Evolutionary conservation across 208 protist species (phyloP), one percentile per base, ranked within the genome.

Genomic region (Herpetomonas tarakana): DNA sequence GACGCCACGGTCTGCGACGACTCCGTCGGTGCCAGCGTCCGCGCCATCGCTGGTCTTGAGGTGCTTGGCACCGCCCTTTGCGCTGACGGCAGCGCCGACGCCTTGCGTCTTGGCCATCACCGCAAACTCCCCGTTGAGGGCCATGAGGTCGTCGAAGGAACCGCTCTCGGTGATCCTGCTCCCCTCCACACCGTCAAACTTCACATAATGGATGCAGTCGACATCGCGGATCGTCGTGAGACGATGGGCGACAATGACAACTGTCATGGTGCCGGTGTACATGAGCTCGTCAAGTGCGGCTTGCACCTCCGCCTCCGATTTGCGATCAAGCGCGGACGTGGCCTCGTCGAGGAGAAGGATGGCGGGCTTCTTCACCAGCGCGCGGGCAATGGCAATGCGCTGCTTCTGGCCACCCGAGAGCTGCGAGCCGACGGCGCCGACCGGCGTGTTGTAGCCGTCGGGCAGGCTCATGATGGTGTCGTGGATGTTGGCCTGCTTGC

Each of bases 371-470:
- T 81, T 81, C 29, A 97, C 67, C 4, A 97, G 52, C 25, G 82
- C 85, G 21, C 93, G 81, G 0, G 89, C 89, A 59, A 97, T 94
- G 44, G 89, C 88, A 30, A 97, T 73, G 22, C 91, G 83, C 76
- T 97, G 93, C 68, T 89, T 94, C 76, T 97, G 93, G 7, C 93
- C 93, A 11, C 91, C 93, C 12, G 73, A 87, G 12, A 97, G 79
- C 65, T 88, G 79, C 50, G 83, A 84, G 9, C 88, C 88, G n/a
- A 93, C 76, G 35, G 78, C 74, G 28, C 88, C 91, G 28, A 96
- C 81, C n/a, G 57, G 46, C 11, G 88, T 92, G 68, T 95, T 71
- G 74, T 96, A 96, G 52, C 76, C 65, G 39, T 94, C 72, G 3
- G 90, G 87, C 26, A 97, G 72, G n/a, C 60, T 28, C 66, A 79